Base-by-base conservation (phyloP, 129 eudicot genomes). In the Flaveria ramosissima region DNA sequence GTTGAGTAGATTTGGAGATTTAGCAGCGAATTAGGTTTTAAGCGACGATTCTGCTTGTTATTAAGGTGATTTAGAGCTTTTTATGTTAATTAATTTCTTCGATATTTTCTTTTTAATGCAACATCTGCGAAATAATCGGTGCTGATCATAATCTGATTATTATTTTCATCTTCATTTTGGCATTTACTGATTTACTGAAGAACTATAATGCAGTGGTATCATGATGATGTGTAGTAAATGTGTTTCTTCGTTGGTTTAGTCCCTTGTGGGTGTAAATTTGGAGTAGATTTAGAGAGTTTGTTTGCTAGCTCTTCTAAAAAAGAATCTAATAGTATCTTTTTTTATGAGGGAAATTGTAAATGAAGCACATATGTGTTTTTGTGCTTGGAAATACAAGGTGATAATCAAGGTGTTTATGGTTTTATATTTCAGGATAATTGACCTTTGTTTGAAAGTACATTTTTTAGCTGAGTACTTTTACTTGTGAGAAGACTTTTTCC, bases 401-500 rank as follows among this genome's bases (percentile, higher is more conserved):
- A 43, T 43, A 9, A 43, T 14, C 17, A 15, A 14, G 57, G 19
- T 51, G 17, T n/a, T 51, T 51, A 51, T 51, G 48, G 3, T 51
- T 14, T 51, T 51, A 5, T 3, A 51, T 74, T 7, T 6, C 55
- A 20, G 16, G 6, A 59, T 20, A 20, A 64, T 3, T 76, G 64
- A 76, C 55, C 55, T 16, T 76, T 50, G 67, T 72, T 72, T 51
- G 80, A 76, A 75, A 75, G 73, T 21, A 39, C 80, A 66, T 36
- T 36, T 36, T 36, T 36, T 36, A 36, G 41, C 41, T 36, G 7
- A 36, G 41, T 36, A 45, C 50, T 45, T 45, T 45, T 45, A 8
- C 50, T 45, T 45, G 13, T 45, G 50, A 9, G 13, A 3, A 45
- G 0, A 45, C 41, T 36, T 36, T 36, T 36, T 36, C 41, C 41